A percentile compares a stretch with the other conserved stretches of the same genome.
Conservation (phyloP, 2,329 filamentous ascomycete species). For the Magnaporthales sp. region DNA sequence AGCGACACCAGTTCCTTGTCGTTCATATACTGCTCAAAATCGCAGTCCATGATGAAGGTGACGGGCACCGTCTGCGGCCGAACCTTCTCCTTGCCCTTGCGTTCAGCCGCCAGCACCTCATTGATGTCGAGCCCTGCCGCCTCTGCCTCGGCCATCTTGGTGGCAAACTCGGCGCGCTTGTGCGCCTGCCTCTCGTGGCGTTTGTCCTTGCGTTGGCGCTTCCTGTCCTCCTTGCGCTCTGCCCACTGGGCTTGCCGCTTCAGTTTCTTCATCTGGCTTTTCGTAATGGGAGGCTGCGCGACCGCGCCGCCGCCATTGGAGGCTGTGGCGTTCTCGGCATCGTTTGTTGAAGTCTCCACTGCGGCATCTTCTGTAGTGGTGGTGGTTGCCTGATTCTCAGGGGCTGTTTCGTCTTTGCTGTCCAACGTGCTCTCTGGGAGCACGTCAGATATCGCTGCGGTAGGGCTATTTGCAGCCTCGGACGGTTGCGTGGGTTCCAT, state of each 20-base stretch:
- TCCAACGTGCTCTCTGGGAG: background rate
- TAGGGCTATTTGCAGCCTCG: background rate
- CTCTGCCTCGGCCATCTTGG: conserved; percentile 35
- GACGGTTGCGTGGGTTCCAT: background rate
- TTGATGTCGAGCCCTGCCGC: conserved; percentile 32
- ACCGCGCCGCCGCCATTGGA: background rate
- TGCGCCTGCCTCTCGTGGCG: conserved; percentile 36
- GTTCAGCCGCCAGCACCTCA: conserved; percentile 18
- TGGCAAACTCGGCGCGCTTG: conserved; percentile 40
- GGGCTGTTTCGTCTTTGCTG: background rate
- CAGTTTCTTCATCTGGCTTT: conserved; percentile 77
- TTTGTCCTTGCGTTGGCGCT: conserved; percentile 45
- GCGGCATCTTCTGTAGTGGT: background rate
- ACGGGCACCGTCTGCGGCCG: conserved; percentile 50
- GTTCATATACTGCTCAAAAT: conserved; percentile 84
- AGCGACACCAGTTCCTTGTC: conserved; percentile 81
- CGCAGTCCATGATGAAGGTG: conserved; percentile 79
- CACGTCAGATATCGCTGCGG: background rate
- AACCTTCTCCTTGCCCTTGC: conserved; percentile 21
- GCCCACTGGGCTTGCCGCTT: conserved; percentile 69
- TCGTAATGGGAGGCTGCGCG: conserved; percentile 48
- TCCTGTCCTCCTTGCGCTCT: conserved; percentile 51
- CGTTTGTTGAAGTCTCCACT: background rate
- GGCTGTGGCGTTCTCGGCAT: background rate
- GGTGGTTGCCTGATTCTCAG: background rate